A percentile compares a stretch with the other conserved stretches of the same genome.
Evolutionary conservation across 345 rosid species (phyloP).

Genomic region (Jatropha curcas): DNA sequence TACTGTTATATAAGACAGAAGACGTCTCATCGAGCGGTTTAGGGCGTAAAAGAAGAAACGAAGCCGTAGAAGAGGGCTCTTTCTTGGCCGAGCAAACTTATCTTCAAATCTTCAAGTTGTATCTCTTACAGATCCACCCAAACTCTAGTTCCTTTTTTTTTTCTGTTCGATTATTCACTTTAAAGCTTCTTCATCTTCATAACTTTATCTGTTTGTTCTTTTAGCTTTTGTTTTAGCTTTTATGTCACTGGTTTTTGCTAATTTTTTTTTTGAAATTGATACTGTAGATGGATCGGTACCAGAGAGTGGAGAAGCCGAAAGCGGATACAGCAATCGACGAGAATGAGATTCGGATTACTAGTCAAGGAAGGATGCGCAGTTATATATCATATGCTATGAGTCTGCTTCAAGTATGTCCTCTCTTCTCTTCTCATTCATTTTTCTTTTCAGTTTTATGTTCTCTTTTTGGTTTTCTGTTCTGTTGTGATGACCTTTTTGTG

Average conservation of each 20-base stretch:
- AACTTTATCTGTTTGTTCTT: background rate
- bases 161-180: background rate
- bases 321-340: conserved; percentile 71
- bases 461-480: background rate
- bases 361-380: conserved; percentile 82
- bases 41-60: conserved; percentile 53
- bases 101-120: conserved; percentile 19
- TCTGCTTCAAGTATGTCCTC: conserved; percentile 65
- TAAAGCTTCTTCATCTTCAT: background rate
- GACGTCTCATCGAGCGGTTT: background rate
- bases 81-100: conserved; percentile 31
- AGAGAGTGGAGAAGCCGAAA: conserved; percentile 78
- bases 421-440: background rate
- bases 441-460: background rate
- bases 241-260: background rate
- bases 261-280: background rate
- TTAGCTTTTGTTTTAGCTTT: background rate
- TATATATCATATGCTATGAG: conserved; percentile 85
- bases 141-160: conserved; percentile 8
- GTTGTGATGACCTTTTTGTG: background rate
- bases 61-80: conserved; percentile 70
- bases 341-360: conserved; percentile 89
- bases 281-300: conserved; percentile 72
- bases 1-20: conserved; percentile 12
- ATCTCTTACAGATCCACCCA: conserved; percentile 24